phyloP scores from a whole-genome alignment of 768 basidiomycete genomes.

The Inosperma sp. region DNA sequence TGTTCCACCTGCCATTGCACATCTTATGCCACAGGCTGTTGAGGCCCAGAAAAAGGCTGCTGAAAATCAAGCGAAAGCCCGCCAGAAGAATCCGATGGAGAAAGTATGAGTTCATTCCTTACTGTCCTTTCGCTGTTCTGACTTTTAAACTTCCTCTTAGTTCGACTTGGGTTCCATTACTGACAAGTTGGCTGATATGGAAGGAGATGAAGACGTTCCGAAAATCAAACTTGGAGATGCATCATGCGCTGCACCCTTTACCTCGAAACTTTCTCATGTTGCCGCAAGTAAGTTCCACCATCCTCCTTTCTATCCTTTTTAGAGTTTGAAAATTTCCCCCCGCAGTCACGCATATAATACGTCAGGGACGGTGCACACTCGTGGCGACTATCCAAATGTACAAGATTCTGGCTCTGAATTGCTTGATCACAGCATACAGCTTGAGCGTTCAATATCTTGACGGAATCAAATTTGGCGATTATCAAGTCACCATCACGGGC shows the following conservation, averaged over 20 bases:
- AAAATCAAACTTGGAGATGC: slow-evolving; percentile 99
- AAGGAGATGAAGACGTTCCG: slow-evolving; percentile 90
- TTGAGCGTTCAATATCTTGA: slow-evolving; percentile 96
- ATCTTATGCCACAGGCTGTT: slow-evolving; percentile 86
- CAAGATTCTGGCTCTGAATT: slow-evolving; percentile 97
- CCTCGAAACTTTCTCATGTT: slow-evolving; percentile 96
- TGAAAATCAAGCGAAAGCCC: slow-evolving; percentile 56
- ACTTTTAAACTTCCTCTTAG: slow-evolving; percentile 16
- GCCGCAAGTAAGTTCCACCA: slow-evolving; percentile 69
- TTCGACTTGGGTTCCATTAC: slow-evolving; percentile 30
- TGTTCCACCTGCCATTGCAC: slow-evolving; percentile 83
- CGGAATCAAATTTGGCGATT: slow-evolving; percentile 99
- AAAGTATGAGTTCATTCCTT: slow-evolving; percentile 49
- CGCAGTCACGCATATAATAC: slow-evolving; percentile 91
- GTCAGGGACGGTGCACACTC: slow-evolving; percentile 96
- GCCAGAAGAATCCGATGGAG: slow-evolving; percentile 85
- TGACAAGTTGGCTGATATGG: slow-evolving; percentile 74
- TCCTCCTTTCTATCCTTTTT: background rate
- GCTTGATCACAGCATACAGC: slow-evolving; percentile 97
- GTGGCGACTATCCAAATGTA: slow-evolving; percentile 99
- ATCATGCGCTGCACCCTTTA: slow-evolving; percentile 97
- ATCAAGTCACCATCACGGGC: slow-evolving; percentile 95
- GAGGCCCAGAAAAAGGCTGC: slow-evolving; percentile 81
- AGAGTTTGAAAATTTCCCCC: background rate
- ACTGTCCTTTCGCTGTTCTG: background rate